Base-by-base conservation (phyloP, 2,329 filamentous ascomycete species). In the Neobulgaria alba region DNA sequence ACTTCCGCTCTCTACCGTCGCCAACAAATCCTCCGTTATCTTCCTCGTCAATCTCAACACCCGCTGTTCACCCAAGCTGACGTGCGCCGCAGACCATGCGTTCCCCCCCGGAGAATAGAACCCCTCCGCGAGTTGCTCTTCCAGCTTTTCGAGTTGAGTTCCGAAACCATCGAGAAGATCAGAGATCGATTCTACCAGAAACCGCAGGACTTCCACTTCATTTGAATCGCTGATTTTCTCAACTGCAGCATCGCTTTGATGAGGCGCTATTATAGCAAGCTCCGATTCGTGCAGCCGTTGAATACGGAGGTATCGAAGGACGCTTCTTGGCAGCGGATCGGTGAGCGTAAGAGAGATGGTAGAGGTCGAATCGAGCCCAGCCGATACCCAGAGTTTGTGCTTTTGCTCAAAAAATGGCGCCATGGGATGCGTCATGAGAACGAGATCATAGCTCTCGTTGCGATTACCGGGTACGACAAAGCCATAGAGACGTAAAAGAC, bases 111-210 rank as follows among this genome's bases (percentile, higher is more conserved):
- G 18, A 36, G 39, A 15, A 36, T 36, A 41, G 26, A 41, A 36
- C 32, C 39, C 39, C 33, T 41, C 39, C 26, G 39, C 39, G 33
- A 41, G 39, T 36, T 41, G 39, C 39, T 41, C 39, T 36, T 31
- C 39, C 14, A 41, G 17, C 33, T 36, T 41, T 32, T 41, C 39
- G 1, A 41, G 32, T 41, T 41, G 39, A 41, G 14, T 41, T 31
- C 33, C 33, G 33, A 41, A 41, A 41, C 32, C 33, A 33, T 41
- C 39, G 39, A 41, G 39, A 41, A 41, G 39, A 36, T n/a, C 14
- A 36, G 39, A 41, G 33, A 41, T 41, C 39, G 39, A 41, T 41
- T 41, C 39, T 36, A 41, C 26, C 18, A 41, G 39, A 41, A 41
- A 36, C 33, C 33, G 39, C 33, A 41, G 26, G 39, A 41, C 39